A percentile compares a stretch with the other conserved stretches of the same genome.
Evolutionary conservation across 306 rosid genomes (phyloP).

Genomic region (Cicer yamashitae): DNA sequence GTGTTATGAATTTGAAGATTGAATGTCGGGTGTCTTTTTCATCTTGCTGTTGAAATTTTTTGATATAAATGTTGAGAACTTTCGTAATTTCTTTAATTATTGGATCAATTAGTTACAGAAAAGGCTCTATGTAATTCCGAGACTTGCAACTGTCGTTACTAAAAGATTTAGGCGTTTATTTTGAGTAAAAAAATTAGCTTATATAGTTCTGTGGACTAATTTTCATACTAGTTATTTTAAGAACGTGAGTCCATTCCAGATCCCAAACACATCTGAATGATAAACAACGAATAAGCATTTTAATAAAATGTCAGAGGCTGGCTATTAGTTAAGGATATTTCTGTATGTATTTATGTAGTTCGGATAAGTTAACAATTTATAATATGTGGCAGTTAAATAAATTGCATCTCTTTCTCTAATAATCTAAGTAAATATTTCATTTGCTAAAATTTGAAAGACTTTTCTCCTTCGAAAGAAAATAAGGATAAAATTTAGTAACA

Average conservation of each 20-base stretch:
- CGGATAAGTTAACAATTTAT: constrained; percentile 3
- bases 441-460: neutral
- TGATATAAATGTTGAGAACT: constrained; percentile 19
- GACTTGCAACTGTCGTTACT: neutral
- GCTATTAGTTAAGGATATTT: constrained; percentile 8
- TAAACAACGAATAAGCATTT: neutral
- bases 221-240: constrained; percentile 15
- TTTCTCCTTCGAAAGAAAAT: neutral
- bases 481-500: too few species aligned
- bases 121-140: constrained; percentile 9
- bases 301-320: neutral
- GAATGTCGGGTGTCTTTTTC: neutral
- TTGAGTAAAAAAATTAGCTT: neutral
- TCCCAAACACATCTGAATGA: neutral
- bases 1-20: constrained; percentile 17
- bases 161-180: constrained; percentile 14
- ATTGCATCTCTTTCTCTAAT: neutral
- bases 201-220: neutral
- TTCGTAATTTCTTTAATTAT: neutral
- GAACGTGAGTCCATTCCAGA: constrained; percentile 32
- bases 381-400: neutral
- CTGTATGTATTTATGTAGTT: neutral
- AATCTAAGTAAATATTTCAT: constrained; percentile 13
- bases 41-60: constrained; percentile 3
- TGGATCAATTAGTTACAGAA: constrained; percentile 13